Base-by-base conservation (phyloP, 108 stramenopile species). In the Pseudonitzschia delicatissima region DNA sequence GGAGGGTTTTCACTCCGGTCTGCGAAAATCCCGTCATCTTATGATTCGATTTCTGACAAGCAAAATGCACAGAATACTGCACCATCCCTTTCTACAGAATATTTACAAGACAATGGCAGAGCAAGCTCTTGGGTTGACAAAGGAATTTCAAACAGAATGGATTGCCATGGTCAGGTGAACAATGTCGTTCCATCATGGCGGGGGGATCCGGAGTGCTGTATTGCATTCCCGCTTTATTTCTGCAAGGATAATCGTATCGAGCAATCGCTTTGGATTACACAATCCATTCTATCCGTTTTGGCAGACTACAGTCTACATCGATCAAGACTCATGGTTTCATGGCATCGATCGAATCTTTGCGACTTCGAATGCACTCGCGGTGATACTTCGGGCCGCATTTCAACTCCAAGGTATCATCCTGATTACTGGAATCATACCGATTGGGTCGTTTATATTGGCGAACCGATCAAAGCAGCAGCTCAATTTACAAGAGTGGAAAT, bases 301-400 rank as follows among this genome's bases (percentile, higher is more conserved):
- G 69, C 69, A 47, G 69, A 70, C 31, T 70, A 70, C 25, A n/a
- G 28, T 49, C 36, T 70, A 51, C 36, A 52, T 70, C 36, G 39
- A 21, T 35, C 11, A 13, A 39, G 42, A 45, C 12, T 70, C 69
- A 3, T 21, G 37, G 20, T 39, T 59, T 39, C 69, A 70, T 51
- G 69, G 69, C 15, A 4, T 70, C 32, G 69, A 70, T 70, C 69
- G 69, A 29, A 37, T 48, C 35, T 57, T 62, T 36, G 69, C 69
- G 9, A 62, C 44, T 27, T 37, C 49, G 23, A 59, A 62, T 40
- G 23, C 31, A 18, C 5, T 51, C 9, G 25, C 37, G 3, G 37
- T 50, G 9, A 25, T 47, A 12, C 7, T 15, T 15, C 51, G 66
- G 26, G 66, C 52, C 51, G 28, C n/a, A 9, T 18, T 53, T 28